A percentile compares a stretch with the other conserved stretches of the same genome.
phyloP scores from a whole-genome alignment of 140 eudicot genomes.

The Erigeron philadelphicus region DNA sequence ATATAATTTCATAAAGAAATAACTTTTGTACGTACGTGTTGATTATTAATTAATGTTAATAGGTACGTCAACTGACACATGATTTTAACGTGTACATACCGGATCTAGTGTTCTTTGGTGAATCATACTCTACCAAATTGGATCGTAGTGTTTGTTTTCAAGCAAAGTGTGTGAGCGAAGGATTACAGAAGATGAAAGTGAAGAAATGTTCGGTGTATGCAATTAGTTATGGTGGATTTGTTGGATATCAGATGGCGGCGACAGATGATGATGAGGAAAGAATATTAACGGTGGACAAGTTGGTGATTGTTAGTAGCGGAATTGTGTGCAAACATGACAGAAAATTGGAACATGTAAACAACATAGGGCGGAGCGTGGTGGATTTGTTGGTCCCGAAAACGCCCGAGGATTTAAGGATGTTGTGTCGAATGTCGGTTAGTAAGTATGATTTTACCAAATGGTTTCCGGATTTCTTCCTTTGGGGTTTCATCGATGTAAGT shows the following conservation, averaged over 20 bases:
- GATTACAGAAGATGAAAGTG: slow-evolving; percentile 49
- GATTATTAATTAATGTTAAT: background rate
- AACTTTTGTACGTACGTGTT: too few relatives aligned
- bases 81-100: slow-evolving; percentile 65
- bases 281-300: slow-evolving; percentile 43
- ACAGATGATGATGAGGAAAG: slow-evolving; percentile 20
- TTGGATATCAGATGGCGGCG: slow-evolving; percentile 70
- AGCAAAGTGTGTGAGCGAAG: slow-evolving; percentile 55
- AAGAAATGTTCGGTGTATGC: slow-evolving; percentile 50
- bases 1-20: too few relatives aligned
- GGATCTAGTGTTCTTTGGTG: slow-evolving; percentile 65
- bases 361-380: slow-evolving; percentile 33
- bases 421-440: slow-evolving; percentile 39
- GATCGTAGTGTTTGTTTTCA: slow-evolving; percentile 51
- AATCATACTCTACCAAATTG: slow-evolving; percentile 33
- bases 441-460: slow-evolving; percentile 38
- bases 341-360: slow-evolving; percentile 39
- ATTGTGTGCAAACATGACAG: slow-evolving; percentile 44
- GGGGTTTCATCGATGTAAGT: slow-evolving; percentile 52
- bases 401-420: slow-evolving; percentile 38
- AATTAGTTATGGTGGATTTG: slow-evolving; percentile 79
- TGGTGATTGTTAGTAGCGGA: slow-evolving; percentile 65
- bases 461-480: slow-evolving; percentile 54
- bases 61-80: slow-evolving; percentile 34
- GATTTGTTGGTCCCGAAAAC: slow-evolving; percentile 53